phyloP scores from a whole-genome alignment of 345 rosid genomes.

The Arabidopsis arenosa region DNA sequence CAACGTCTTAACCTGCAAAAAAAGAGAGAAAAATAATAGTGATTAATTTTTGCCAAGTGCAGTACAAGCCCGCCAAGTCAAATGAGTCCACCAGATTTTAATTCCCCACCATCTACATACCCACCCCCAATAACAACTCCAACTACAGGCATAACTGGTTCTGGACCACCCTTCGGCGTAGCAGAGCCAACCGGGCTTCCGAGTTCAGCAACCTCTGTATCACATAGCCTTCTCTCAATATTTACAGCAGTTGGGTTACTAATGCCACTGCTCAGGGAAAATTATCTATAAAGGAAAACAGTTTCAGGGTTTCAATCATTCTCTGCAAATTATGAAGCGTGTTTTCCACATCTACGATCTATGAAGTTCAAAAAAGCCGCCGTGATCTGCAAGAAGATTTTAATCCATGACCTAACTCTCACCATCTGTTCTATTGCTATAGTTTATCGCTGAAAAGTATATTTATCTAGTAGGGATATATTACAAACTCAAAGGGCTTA shows the following conservation, averaged over 20 bases:
- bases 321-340: constrained; percentile 45
- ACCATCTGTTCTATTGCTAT: constrained; percentile 48
- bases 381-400: constrained; percentile 41
- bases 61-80: constrained; percentile 71
- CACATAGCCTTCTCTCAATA: constrained; percentile 52
- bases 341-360: constrained; percentile 38
- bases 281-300: constrained; percentile 46
- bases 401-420: constrained; percentile 43
- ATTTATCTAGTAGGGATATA: constrained; percentile 50
- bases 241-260: constrained; percentile 51
- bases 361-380: constrained; percentile 34
- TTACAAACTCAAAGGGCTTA: constrained; percentile 49
- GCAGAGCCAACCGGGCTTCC: constrained; percentile 87
- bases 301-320: constrained; percentile 42
- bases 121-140: constrained; percentile 52
- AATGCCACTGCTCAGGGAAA: constrained; percentile 52
- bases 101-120: constrained; percentile 51
- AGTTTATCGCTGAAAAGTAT: constrained; percentile 50
- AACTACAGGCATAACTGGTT: constrained; percentile 51
- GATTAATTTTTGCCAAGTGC: constrained; percentile 40
- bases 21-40: constrained; percentile 11
- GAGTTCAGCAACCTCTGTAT: constrained; percentile 63
- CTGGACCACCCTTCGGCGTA: constrained; percentile 62
- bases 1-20: constrained; percentile 28
- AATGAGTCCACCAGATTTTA: constrained; percentile 44